Evolutionary conservation across 257 asterid genomes (phyloP), one percentile per base, ranked within the genome.

Genomic region (Solanum tacnaense): DNA sequence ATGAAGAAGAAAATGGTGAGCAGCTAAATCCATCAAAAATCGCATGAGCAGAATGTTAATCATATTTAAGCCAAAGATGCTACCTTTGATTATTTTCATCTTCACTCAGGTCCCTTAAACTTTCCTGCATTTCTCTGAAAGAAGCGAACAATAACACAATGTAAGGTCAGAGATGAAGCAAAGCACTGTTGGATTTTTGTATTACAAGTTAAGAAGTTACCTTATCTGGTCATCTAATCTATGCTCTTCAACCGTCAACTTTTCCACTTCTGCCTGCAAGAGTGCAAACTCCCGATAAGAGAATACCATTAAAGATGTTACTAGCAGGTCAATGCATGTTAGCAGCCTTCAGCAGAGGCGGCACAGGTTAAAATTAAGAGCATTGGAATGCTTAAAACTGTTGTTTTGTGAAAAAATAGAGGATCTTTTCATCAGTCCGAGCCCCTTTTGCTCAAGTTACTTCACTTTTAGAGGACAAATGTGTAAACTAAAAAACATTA

Each of bases 41-140:
- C 18, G 21, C 41, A 82, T 49, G 31, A 82, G 20, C 44, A 46
- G 86, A 82, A 18, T 15, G 38, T 82, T 29, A 5, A 18, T 31
- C 31, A 6, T 49, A 82, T 82, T 31, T 82, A 49, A 49, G 70
- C 18, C 71, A 49, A 49, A 82, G 29, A 82, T 82, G 86, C 44
- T 56, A 94, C 95, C 87, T 93, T 89, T 93, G 94, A 89, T 92
- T 93, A 92, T 91, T 83, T 89, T 93, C 95, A 87, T 93, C 95
- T 93, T 93, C 96, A 89, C 95, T 93, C 89, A 93, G 88, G 89
- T 91, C 90, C 92, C 91, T 91, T 73, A 94, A 90, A 84, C 86
- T 91, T 38, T 91, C 98, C 91, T 94, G 93, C 95, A 93, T 93
- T 87, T 93, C 95, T 90, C 98, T 94, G 92, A 58, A 87, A 88